Percentiles rank a stretch among this genome's conserved stretches.
These are phyloP conservation scores for Posidonia oceanica DNA, from an alignment of 116 monocot genomes.

Conservation along the genomic window DNA sequence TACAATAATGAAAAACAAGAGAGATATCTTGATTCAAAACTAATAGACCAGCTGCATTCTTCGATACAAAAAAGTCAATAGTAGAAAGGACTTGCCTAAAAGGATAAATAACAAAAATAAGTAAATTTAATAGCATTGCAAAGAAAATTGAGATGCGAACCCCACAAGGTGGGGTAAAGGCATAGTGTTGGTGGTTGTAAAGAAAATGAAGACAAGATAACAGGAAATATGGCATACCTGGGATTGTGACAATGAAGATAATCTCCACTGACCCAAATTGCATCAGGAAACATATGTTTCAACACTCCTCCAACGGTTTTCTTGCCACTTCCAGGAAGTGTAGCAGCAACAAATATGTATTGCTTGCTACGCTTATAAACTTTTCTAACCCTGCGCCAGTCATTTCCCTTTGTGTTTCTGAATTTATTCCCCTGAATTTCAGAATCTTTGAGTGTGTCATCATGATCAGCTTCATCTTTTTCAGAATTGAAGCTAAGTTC, in stretches of 20 bases:
- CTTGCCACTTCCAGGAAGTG: slow-evolving; percentile 88
- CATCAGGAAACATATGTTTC: slow-evolving; percentile 91
- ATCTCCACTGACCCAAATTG: slow-evolving; percentile 76
- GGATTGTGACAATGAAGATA: slow-evolving; percentile 94
- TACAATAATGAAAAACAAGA: no score
- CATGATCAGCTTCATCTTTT: slow-evolving; percentile 19
- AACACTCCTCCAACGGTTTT: slow-evolving; percentile 90
- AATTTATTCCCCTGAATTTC: slow-evolving; percentile 14
- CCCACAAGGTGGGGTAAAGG: no score
- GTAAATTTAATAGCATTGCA: no score
- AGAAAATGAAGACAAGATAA: no score
- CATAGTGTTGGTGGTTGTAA: no score
- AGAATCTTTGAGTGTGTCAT: slow-evolving; percentile 7
- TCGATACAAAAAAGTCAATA: no score
- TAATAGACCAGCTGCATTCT: no score
- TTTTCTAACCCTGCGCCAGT: slow-evolving; percentile 83
- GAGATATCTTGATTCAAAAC: no score
- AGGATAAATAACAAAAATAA: no score
- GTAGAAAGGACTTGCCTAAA: no score
- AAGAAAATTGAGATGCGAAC: no score
- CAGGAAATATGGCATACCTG: slow-evolving; percentile 25
- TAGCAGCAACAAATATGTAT: slow-evolving; percentile 95
- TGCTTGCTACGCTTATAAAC: slow-evolving; percentile 89
- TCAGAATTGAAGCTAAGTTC: slow-evolving; percentile 9
- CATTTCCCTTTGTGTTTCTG: slow-evolving; percentile 18